Conservation (phyloP, 2,329 filamentous ascomycete genomes). For the Bipolaris oryzae region DNA sequence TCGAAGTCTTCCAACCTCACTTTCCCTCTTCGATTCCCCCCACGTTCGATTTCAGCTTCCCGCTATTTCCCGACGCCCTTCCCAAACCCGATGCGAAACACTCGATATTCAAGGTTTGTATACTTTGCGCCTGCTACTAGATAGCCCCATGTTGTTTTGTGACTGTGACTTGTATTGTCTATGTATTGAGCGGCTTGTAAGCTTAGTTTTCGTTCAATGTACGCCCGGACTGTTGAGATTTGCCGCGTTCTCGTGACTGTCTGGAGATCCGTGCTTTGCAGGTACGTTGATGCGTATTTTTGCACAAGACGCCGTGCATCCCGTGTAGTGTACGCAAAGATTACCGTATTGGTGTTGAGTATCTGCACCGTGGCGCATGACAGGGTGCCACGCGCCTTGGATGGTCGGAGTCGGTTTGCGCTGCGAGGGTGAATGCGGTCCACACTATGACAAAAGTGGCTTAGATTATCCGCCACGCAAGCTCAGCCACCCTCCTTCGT, state of each 20-base stretch:
- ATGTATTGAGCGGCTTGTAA: constrained; percentile 3
- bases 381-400: constrained; percentile 3
- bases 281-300: not conserved
- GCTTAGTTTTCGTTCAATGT: not conserved
- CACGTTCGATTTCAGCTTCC: constrained; percentile 15
- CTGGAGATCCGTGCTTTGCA: not conserved
- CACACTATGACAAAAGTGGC: not conserved
- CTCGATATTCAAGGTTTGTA: constrained; percentile 18
- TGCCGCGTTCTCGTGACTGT: not conserved
- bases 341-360: not conserved
- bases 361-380: constrained; percentile 5
- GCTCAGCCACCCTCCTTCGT: constrained; percentile 19
- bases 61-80: constrained; percentile 13
- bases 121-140: constrained; percentile 11
- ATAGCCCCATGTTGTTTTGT: constrained; percentile 5
- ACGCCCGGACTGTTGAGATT: not conserved
- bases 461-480: constrained; percentile 11
- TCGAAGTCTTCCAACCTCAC: constrained; percentile 33
- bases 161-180: constrained; percentile 9
- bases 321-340: not conserved
- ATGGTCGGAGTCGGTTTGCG: constrained; percentile 1
- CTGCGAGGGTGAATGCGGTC: not conserved
- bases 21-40: constrained; percentile 16
- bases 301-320: not conserved
- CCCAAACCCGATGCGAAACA: constrained; percentile 18